Conservation (phyloP, 257 asterid genomes). For the Solanum chilense region DNA sequence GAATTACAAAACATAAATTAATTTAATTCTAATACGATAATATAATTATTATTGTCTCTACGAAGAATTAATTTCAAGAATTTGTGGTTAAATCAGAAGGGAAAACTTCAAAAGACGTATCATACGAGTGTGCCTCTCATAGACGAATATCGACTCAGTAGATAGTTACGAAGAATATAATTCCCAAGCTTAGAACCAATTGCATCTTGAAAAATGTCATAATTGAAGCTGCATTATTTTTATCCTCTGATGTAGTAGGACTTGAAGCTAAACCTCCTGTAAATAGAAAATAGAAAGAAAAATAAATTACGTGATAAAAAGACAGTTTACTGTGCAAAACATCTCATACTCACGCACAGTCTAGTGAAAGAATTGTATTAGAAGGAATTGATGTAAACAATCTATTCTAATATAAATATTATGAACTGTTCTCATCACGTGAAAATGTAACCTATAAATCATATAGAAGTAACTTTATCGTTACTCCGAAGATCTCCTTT, state of each 20-base stretch:
- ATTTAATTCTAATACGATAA: neutral
- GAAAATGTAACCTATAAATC: neutral
- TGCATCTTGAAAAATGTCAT: constrained; percentile 1
- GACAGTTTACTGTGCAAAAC: neutral
- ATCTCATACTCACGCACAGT: neutral
- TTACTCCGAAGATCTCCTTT: neutral
- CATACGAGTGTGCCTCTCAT: neutral
- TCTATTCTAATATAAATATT: neutral
- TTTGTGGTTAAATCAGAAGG: neutral
- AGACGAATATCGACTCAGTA: neutral
- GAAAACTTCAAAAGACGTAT: neutral
- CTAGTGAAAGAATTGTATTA: rapidly evolving
- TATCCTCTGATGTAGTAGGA: neutral
- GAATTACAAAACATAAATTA: neutral
- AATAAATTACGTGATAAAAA: neutral
- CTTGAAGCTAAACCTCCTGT: constrained; percentile 7
- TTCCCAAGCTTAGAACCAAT: constrained; percentile 7
- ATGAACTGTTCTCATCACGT: neutral
- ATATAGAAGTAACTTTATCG: neutral
- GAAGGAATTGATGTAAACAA: neutral
- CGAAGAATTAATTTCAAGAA: neutral
- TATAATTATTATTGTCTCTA: neutral
- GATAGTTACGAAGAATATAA: neutral
- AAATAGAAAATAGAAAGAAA: neutral
- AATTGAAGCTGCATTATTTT: neutral